Conservation (phyloP, 345 rosid species). For the Citrus cavaleriei region DNA sequence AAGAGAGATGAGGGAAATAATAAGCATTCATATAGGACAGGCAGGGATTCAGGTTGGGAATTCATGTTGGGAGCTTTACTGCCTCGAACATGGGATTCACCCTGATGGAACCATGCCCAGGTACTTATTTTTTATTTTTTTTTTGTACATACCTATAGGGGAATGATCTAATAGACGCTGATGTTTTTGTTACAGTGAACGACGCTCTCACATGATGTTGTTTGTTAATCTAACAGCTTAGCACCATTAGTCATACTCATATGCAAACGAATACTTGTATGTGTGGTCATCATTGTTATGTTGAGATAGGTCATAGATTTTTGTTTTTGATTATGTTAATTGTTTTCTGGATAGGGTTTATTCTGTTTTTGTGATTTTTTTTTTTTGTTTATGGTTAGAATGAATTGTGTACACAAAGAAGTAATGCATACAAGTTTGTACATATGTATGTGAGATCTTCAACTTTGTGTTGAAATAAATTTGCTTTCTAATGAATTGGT, state of each 20-base stretch:
- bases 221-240: too few species aligned
- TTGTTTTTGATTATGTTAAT: not conserved
- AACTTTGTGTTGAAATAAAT: not conserved
- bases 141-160: not conserved
- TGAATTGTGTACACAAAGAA: not conserved
- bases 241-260: not conserved
- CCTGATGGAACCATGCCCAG: conserved; percentile 71
- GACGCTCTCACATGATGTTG: not conserved
- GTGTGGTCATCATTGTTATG: not conserved
- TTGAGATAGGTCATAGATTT: not conserved
- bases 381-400: not conserved
- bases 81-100: conserved; percentile 76
- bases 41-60: conserved; percentile 81
- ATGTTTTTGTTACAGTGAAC: too few species aligned
- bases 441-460: not conserved
- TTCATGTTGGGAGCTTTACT: conserved; percentile 76
- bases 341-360: not conserved
- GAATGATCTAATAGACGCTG: not conserved
- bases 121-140: conserved; percentile 7
- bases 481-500: not conserved
- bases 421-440: not conserved
- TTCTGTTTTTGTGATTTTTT: not conserved
- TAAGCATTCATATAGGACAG: conserved; percentile 70
- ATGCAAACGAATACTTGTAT: not conserved
- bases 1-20: conserved; percentile 54